Evolutionary conservation across 177 flowering plant species (phyloP).

Genomic region (Vitis hybrid): DNA sequence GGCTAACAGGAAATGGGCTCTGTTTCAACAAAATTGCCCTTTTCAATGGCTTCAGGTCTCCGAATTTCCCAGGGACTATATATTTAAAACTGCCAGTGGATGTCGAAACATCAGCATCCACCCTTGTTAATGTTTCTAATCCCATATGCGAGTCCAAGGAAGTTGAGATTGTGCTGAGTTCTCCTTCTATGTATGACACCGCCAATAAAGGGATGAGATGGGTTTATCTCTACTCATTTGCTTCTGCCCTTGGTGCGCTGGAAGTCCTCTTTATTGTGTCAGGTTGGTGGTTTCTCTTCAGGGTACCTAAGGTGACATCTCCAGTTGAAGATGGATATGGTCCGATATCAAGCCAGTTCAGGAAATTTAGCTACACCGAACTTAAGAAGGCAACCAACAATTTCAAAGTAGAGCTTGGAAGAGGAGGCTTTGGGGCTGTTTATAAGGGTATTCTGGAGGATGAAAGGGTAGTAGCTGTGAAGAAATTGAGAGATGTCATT

Average conservation of each 20-base stretch:
- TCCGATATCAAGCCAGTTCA: constrained; percentile 11
- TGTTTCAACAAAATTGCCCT: constrained; percentile 22
- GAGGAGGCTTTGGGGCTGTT: constrained; percentile 26
- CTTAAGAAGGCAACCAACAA: constrained; percentile 21
- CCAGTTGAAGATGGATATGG: constrained; percentile 13
- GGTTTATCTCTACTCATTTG: constrained; percentile 15
- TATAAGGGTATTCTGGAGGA: constrained; percentile 20
- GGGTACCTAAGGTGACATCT: constrained; percentile 7
- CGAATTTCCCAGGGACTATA: not conserved
- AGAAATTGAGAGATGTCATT: constrained; percentile 14
- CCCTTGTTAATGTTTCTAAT: not conserved
- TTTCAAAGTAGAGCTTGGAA: constrained; percentile 26
- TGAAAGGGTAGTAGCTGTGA: constrained; percentile 23
- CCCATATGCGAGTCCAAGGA: not conserved
- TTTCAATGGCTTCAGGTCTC: constrained; percentile 13
- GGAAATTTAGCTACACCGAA: constrained; percentile 23
- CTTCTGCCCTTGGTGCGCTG: constrained; percentile 2
- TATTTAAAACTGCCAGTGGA: constrained; percentile 11
- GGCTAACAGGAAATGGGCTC: constrained; percentile 5
- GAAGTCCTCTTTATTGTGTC: constrained; percentile 8
- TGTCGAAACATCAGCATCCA: not conserved
- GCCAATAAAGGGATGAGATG: constrained; percentile 1
- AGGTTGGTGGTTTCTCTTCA: constrained; percentile 17
- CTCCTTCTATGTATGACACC: not conserved
- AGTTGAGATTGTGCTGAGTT: no score